Evolutionary conservation across 129 eudicot species (phyloP), one percentile per base, ranked within the genome.

Genomic region (Flaveria robusta): DNA sequence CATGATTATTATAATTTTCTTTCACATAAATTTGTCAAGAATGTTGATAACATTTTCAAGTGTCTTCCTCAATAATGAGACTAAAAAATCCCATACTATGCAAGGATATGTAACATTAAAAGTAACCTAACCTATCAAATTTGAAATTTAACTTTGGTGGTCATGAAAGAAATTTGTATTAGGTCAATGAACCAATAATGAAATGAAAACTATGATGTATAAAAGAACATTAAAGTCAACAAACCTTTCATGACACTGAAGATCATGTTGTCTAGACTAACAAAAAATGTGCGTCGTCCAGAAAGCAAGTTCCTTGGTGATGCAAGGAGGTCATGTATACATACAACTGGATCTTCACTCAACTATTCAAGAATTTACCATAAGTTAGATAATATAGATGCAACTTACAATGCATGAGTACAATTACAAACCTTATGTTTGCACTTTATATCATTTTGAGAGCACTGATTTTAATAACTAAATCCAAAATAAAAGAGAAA

Each of bases 231-330:
- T 3, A 2, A 23, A 59, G 66, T 75, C 62, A 88, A 79, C 88
- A 42, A 56, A 93, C 98, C 98, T 90, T 86, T 80, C 74, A 82
- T 74, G 55, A 90, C 92, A 62, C 85, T 86, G 50, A 88, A 88
- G 13, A 83, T 82, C 80, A 67, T 83, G 82, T 79, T 84, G 79
- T 93, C 85, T 14, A 93, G 62, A 77, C 81, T 85, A 73, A 88
- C 87, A 81, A 82, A 85, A 80, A 88, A 82, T 47, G 86, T 85
- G 34, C 87, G 93, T 76, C 91, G 85, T 79, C 98, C 96, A 68
- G 85, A 82, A 23, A 93, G 91, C 87, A 93, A 83, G 82, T 51
- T 88, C 76, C 91, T 84, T 50, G 91, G 92, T 51, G 92, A 89
- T 37, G 87, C 80, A 78, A 93, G 85, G 51, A 91, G 85, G 69